Evolutionary conservation across 345 rosid genomes (phyloP).

Genomic region (Excoecaria cochinchinensis): DNA sequence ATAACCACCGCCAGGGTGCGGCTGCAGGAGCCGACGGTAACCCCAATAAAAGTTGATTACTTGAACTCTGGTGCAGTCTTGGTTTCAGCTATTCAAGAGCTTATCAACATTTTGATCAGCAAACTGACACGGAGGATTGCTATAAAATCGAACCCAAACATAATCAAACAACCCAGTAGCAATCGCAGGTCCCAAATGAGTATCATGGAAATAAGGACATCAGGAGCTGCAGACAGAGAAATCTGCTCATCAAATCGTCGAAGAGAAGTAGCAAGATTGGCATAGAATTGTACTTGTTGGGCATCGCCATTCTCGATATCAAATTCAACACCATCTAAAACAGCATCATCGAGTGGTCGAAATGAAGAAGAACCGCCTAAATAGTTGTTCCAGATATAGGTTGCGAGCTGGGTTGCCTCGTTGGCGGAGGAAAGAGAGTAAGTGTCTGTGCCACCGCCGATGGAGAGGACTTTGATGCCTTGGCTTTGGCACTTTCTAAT

Average conservation of each 20-base stretch:
- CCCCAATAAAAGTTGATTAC: constrained; percentile 14
- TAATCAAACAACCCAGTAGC: constrained; percentile 13
- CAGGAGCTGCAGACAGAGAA: constrained; percentile 16
- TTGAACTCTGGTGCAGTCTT: constrained; percentile 1
- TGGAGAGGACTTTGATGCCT: constrained; percentile 18
- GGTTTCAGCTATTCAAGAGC: constrained; percentile 14
- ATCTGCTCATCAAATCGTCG: constrained; percentile 1
- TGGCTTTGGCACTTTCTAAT: constrained; percentile 10
- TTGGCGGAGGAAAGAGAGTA: constrained; percentile 18
- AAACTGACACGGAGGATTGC: constrained; percentile 6
- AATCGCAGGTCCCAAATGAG: constrained; percentile 1
- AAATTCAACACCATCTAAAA: constrained; percentile 21
- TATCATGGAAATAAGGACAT: constrained; percentile 19
- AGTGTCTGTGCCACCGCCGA: constrained; percentile 12
- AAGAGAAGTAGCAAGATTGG: constrained; percentile 12
- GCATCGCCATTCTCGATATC: constrained; percentile 14
- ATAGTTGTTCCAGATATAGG: constrained; percentile 19
- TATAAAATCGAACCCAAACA: constrained; percentile 22
- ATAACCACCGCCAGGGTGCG: constrained; percentile 8
- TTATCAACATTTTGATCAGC: background rate
- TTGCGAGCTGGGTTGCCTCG: constrained; percentile 11
- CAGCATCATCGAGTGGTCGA: constrained; percentile 21
- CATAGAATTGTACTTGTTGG: constrained; percentile 20
- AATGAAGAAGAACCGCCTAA: constrained; percentile 12
- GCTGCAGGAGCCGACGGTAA: constrained; percentile 15